Percentiles rank a stretch among this genome's conserved stretches.
These are phyloP conservation scores for Piedraia hortae DNA, from an alignment of 2,329 filamentous ascomycete genomes.

Conservation along the genomic window DNA sequence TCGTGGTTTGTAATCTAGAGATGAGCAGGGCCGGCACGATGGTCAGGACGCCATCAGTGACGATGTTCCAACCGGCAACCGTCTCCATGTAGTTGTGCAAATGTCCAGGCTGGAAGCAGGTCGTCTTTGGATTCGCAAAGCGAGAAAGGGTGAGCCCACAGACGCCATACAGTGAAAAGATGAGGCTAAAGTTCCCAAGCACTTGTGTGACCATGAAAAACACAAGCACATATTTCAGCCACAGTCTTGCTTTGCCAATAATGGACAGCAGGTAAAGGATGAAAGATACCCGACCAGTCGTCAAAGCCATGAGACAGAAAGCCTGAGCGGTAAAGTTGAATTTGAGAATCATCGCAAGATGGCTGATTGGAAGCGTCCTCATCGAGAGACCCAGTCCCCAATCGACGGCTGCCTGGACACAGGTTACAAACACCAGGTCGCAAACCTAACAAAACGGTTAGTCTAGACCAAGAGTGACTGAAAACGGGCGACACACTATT, in stretches of 20 bases:
- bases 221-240: neutral
- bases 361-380: neutral
- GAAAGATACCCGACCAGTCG: slow-evolving; percentile 1
- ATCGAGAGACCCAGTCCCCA: neutral
- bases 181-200: neutral
- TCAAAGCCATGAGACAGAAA: neutral
- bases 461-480: too few species aligned
- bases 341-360: neutral
- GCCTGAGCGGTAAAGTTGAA: neutral
- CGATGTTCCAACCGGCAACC: too few species aligned
- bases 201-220: neutral
- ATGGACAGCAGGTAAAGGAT: slow-evolving; percentile 1
- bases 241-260: neutral
- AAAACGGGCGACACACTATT: too few species aligned
- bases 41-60: slow-evolving; percentile 1
- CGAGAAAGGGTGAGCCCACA: too few species aligned
- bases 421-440: neutral
- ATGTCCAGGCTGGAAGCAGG: too few species aligned
- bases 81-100: too few species aligned
- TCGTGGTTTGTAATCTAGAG: neutral
- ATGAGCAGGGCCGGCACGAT: neutral
- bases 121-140: too few species aligned
- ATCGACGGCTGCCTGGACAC: neutral
- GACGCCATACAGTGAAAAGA: slow-evolving; percentile 1
- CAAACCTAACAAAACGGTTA: too few species aligned